A percentile compares a stretch with the other conserved stretches of the same genome.
Evolutionary conservation across 805 yeast genomes (phyloP).

Genomic region (Candida loeiensis): DNA sequence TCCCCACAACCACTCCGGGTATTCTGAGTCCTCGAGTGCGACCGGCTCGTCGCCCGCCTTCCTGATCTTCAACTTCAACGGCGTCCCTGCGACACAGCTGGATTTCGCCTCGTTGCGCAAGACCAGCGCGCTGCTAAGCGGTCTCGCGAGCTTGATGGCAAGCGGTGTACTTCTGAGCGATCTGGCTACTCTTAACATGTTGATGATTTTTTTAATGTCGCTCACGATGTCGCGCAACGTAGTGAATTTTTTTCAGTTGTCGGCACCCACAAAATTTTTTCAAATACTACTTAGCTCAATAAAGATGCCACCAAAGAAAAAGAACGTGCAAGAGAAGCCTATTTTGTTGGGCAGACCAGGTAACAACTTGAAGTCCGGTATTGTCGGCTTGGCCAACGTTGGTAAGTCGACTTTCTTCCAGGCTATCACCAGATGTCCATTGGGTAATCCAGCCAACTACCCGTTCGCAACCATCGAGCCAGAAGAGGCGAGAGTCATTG

Average conservation of each 20-base stretch:
- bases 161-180: no score
- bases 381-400: slow-evolving; percentile 92
- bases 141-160: no score
- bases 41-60: slow-evolving; percentile 84
- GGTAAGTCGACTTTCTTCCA: slow-evolving; percentile 98
- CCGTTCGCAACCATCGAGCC: slow-evolving; percentile 98
- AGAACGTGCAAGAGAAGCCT: slow-evolving; percentile 60
- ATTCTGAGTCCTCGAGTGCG: slow-evolving; percentile 82
- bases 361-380: slow-evolving; percentile 55
- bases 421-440: slow-evolving; percentile 86
- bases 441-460: slow-evolving; percentile 96
- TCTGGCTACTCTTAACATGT: slow-evolving; percentile 7
- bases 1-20: slow-evolving; percentile 95
- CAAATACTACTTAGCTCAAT: not conserved
- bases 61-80: slow-evolving; percentile 65
- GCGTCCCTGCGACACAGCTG: slow-evolving; percentile 69
- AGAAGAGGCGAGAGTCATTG: slow-evolving; percentile 94
- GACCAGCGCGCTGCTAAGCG: slow-evolving; percentile 2
- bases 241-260: slow-evolving; percentile 4
- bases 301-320: slow-evolving; percentile 73
- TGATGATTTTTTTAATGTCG: slow-evolving; percentile 3
- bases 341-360: slow-evolving; percentile 79
- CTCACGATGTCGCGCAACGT: slow-evolving; percentile 1
- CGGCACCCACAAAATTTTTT: slow-evolving; percentile 1
- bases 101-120: slow-evolving; percentile 26